Base-by-base conservation (phyloP, 1,139 yeast species). In the Debaryomycetaceae sp. region DNA sequence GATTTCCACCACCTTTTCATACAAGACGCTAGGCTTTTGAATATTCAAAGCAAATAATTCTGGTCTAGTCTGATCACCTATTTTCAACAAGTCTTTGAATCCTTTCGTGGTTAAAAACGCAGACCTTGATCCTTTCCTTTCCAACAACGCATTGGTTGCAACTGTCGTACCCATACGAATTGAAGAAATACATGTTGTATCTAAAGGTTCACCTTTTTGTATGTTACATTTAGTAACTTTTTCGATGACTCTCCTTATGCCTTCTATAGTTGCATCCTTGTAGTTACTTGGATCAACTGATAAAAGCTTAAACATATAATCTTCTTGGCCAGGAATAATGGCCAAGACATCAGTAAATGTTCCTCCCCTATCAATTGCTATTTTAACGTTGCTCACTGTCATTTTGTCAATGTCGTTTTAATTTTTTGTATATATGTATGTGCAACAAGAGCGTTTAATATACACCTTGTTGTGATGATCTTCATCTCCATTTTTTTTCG, bases 141-240 rank as follows among this genome's bases (percentile, higher is more conserved):
- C 72, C 39, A 64, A 44, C 8, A 55, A 42, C 5, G 59, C 59
- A 41, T 56, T 56, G 9, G 92, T 84, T 1, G 92, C 92, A 11
- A 84, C 84, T 0, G 92, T 84, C 2, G 92, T 84, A 9, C 92
- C 92, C 80, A 84, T 78, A 42, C 88, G 68, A 26, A 42, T 41
- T n/a, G 31, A 22, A 17, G 38, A 35, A 17, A 42, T 39, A 16
- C 15, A 6, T 7, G 28, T 31, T n/a, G 33, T 15, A 6, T 36
- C 34, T 17, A 42, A 31, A 30, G 18, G 22, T 18, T 38, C 34
- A 28, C 16, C 16, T 32, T 33, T 41, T 17, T 46, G 44, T 15
- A 48, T 46, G 6, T 26, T 26, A 11, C 11, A 24, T 4, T 38
- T 36, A 5, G 35, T 17, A 18, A 37, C 36, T 5, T 32, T 28